Percentiles rank a stretch among this genome's conserved stretches.
Conservation (phyloP, 192 early-diverging fungal species). For the Fimicolochytrium jonesii region DNA sequence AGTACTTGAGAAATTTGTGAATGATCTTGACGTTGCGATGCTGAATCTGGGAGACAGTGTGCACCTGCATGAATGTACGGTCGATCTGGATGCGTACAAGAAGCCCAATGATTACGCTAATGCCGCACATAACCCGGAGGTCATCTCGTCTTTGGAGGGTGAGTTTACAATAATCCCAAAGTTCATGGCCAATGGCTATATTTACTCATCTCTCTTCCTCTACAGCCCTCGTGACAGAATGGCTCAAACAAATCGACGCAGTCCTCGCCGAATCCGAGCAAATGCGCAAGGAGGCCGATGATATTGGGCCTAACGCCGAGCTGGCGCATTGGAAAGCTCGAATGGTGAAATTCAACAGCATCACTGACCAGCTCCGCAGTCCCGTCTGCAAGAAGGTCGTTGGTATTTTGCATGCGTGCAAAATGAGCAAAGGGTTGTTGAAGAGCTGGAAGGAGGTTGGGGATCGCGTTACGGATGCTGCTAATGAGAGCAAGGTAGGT, state of each 20-base stretch:
- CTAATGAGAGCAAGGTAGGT: constrained; percentile 59
- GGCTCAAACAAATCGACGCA: constrained; percentile 67
- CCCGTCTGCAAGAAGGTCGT: constrained; percentile 61
- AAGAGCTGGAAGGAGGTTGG: constrained; percentile 65
- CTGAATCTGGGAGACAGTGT: constrained; percentile 62
- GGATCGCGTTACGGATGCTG: constrained; percentile 62
- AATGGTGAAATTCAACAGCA: constrained; percentile 67
- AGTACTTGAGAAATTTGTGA: constrained; percentile 53
- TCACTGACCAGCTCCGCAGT: constrained; percentile 61
- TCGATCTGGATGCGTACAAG: constrained; percentile 56
- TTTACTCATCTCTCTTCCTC: not conserved
- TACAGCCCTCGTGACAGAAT: constrained; percentile 52
- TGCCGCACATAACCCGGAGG: constrained; percentile 54
- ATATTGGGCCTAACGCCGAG: constrained; percentile 68
- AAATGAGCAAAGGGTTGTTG: constrained; percentile 46
- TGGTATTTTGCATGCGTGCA: constrained; percentile 60
- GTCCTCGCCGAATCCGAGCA: constrained; percentile 62
- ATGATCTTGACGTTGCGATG: constrained; percentile 62
- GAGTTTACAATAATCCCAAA: no score
- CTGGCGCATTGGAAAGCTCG: constrained; percentile 65
- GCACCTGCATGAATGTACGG: constrained; percentile 45
- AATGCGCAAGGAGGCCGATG: constrained; percentile 67
- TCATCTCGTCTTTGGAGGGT: constrained; percentile 56
- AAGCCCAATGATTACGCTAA: constrained; percentile 54
- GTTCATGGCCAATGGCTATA: no score